These are phyloP conservation scores for Boletus bicolor DNA, from an alignment of 768 basidiomycete genomes.

Conservation along the genomic window DNA sequence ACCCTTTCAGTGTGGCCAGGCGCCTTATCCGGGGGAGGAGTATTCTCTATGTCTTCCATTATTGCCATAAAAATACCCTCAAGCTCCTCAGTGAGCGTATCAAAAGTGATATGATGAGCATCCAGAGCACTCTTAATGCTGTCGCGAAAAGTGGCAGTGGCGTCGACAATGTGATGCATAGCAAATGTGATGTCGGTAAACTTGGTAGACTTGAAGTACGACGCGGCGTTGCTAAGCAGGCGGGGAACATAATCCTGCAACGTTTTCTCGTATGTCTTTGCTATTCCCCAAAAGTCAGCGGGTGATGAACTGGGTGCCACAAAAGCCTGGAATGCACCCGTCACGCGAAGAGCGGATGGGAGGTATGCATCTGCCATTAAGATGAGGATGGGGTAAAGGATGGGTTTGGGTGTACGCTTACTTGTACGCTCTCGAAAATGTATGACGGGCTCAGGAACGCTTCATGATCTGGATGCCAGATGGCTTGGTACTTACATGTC, in stretches of 20 bases:
- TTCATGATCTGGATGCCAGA: background rate
- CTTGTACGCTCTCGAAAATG: background rate
- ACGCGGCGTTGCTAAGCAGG: slow-evolving; percentile 1
- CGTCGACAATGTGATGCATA: slow-evolving; percentile 10
- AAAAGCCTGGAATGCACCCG: background rate
- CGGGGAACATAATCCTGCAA: slow-evolving; percentile 3
- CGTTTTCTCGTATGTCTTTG: background rate
- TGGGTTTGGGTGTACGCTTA: background rate
- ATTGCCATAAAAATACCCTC: slow-evolving; percentile 5
- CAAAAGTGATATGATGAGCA: slow-evolving; percentile 3
- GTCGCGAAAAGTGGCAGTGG: slow-evolving; percentile 12
- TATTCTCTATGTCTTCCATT: background rate
- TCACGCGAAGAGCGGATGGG: background rate
- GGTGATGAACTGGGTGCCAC: background rate
- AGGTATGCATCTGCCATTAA: background rate
- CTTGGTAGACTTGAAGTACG: background rate
- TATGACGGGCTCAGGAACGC: background rate
- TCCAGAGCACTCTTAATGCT: slow-evolving; percentile 8
- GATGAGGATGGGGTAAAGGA: background rate
- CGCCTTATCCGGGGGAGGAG: background rate
- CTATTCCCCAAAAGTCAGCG: slow-evolving; percentile 12
- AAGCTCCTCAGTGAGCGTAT: slow-evolving; percentile 8
- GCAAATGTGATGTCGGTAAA: slow-evolving; percentile 2
- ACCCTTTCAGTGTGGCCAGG: slow-evolving; percentile 3
- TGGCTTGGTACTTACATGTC: background rate